phyloP scores from a whole-genome alignment of 129 eudicot genomes.

The Glebionis coronaria region DNA sequence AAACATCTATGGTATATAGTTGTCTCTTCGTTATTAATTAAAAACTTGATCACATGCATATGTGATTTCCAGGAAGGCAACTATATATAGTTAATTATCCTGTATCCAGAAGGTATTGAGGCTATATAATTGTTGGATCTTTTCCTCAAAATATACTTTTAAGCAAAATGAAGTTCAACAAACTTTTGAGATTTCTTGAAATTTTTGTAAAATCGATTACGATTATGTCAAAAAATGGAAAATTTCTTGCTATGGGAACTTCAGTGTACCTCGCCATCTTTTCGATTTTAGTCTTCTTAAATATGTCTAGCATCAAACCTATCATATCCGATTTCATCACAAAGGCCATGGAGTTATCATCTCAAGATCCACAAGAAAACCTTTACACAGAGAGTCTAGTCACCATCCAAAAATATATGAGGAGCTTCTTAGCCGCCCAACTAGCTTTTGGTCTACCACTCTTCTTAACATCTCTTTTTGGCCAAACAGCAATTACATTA shows the following conservation, averaged over 20 bases:
- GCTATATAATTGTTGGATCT: not conserved
- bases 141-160: not conserved
- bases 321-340: not conserved
- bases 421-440: constrained; percentile 9
- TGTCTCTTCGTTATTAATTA: not conserved
- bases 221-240: constrained; percentile 19
- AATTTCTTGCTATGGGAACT: constrained; percentile 11
- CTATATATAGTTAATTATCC: not conserved
- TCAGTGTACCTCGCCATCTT: constrained; percentile 1
- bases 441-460: constrained; percentile 16
- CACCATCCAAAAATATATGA: constrained; percentile 12
- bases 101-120: not conserved
- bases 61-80: constrained; percentile 3
- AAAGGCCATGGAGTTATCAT: not conserved
- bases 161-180: constrained; percentile 4
- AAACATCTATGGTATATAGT: too few relatives aligned
- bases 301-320: constrained; percentile 15
- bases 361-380: constrained; percentile 11
- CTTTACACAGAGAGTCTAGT: constrained; percentile 1
- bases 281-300: not conserved
- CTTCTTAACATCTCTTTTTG: constrained; percentile 1
- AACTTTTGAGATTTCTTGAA: not conserved
- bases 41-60: not conserved
- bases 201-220: constrained; percentile 8
- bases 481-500: constrained; percentile 21